Evolutionary conservation across 2,329 filamentous ascomycete genomes (phyloP).

Genomic region (Neofusicoccum ribis): DNA sequence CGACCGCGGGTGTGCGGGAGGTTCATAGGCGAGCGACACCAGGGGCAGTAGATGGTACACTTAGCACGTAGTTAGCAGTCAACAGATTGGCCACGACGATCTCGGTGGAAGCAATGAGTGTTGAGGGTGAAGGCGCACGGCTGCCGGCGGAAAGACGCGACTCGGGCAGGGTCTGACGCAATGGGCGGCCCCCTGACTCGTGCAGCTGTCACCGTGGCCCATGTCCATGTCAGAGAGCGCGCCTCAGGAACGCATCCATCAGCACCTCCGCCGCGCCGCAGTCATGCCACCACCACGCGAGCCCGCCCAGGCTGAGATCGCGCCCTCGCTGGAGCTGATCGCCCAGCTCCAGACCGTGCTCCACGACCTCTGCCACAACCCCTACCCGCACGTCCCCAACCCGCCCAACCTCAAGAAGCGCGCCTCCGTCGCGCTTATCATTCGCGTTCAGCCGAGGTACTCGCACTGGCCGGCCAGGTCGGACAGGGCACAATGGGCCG

Average conservation of each 20-base stretch:
- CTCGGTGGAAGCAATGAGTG: neutral
- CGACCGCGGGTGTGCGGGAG: no score
- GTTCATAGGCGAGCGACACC: no score
- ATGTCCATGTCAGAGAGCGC: neutral
- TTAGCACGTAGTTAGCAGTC: neutral
- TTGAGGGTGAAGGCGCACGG: neutral
- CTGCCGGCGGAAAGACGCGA: neutral
- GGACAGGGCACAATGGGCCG: neutral
- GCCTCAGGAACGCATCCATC: conserved; percentile 2
- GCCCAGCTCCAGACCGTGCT: conserved; percentile 45
- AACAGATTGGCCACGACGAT: neutral
- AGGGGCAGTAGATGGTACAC: no score
- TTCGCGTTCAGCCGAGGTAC: conserved; percentile 62
- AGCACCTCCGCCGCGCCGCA: conserved; percentile 2
- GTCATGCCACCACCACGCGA: conserved; percentile 14
- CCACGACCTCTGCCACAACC: conserved; percentile 43
- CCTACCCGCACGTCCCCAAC: conserved; percentile 52
- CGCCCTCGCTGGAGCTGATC: conserved; percentile 31
- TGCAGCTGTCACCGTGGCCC: neutral
- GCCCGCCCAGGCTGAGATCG: conserved; percentile 7
- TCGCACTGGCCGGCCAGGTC: conserved; percentile 49
- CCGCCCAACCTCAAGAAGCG: conserved; percentile 56
- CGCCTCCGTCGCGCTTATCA: conserved; percentile 65
- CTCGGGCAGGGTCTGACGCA: neutral
- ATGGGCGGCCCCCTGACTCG: neutral